Evolutionary conservation across 192 early-diverging fungal species (phyloP), one percentile per base, ranked within the genome.

Genomic region (Linnemannia exigua): DNA sequence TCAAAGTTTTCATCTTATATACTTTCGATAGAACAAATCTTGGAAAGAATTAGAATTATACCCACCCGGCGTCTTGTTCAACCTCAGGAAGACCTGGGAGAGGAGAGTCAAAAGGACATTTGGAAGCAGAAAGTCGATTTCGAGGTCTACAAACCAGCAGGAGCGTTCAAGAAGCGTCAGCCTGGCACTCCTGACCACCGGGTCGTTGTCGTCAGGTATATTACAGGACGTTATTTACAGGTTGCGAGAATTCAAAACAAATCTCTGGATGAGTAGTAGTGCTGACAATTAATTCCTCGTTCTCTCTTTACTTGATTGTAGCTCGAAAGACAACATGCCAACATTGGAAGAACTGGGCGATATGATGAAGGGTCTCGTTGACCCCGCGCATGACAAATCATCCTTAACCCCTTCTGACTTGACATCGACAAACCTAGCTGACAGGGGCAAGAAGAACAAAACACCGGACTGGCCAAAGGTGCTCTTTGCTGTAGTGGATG

Each of bases 101-200:
- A 15, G 16, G 6, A 20, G 33, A 11, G 12, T 11, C 17, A 33
- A n/a, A 54, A 25, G 19, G 3, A 44, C 31, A 33, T 17, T 3
- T 50, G 33, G 61, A 72, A 48, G 31, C 41, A 15, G 17, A 67
- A 16, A 12, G 52, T 91, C 14, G 88, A 89, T 41, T 91, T 84
- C 74, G 83, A 89, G 36, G 89, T 90, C 1, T 91, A 91, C 54
- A 88, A 87, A 33, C 89, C 89, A 22, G 80, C 70, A 35, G 68
- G 83, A 33, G 58, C 70, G 16, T 91, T 87, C 73, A 90, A 89
- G 68, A 91, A 91, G 68, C 76, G 88, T 16, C 79, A 89, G n/a
- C 89, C 90, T 9, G 87, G 90, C 17, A 70, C 66, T 14, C 90
- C 90, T 33, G 84, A 90, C 67, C 90, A 84, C 71, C 83, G 78